Evolutionary conservation across 192 early-diverging fungal genomes (phyloP).

Genomic region (Glomus cerebriforme): DNA sequence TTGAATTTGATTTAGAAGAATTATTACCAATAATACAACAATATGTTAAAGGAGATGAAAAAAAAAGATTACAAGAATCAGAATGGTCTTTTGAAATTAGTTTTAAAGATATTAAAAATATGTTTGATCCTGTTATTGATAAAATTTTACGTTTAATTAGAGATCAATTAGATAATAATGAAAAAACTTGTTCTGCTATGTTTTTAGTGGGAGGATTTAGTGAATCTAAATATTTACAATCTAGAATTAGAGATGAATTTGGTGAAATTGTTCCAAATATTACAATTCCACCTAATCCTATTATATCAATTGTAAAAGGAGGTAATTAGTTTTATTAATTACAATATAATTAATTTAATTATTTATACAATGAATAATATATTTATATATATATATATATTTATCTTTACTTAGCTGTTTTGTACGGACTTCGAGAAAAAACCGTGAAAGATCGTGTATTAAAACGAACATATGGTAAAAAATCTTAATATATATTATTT

Average conservation of each 20-base stretch:
- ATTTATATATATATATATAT: no score
- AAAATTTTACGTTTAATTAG: slow-evolving; percentile 34
- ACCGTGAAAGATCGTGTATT: no score
- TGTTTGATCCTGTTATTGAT: slow-evolving; percentile 23
- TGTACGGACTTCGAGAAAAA: no score
- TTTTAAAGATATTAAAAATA: neutral
- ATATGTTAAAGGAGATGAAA: neutral
- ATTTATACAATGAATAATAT: no score
- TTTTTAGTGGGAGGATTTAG: slow-evolving; percentile 49
- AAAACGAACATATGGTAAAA: no score
- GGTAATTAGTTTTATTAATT: slow-evolving; percentile 21
- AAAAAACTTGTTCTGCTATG: slow-evolving; percentile 38
- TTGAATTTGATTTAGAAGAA: slow-evolving; percentile 14
- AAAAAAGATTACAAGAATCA: neutral
- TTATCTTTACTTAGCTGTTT: no score
- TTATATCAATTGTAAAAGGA: slow-evolving; percentile 53
- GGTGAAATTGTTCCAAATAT: slow-evolving; percentile 48
- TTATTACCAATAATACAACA: neutral
- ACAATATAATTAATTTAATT: no score
- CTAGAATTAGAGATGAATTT: slow-evolving; percentile 52
- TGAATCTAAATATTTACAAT: slow-evolving; percentile 44
- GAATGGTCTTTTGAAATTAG: neutral
- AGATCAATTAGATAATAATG: slow-evolving; percentile 29
- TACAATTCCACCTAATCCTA: slow-evolving; percentile 37
- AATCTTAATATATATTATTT: no score